Conservation (phyloP, 2,329 filamentous ascomycete species). For the Colletotrichum brevisporum region DNA sequence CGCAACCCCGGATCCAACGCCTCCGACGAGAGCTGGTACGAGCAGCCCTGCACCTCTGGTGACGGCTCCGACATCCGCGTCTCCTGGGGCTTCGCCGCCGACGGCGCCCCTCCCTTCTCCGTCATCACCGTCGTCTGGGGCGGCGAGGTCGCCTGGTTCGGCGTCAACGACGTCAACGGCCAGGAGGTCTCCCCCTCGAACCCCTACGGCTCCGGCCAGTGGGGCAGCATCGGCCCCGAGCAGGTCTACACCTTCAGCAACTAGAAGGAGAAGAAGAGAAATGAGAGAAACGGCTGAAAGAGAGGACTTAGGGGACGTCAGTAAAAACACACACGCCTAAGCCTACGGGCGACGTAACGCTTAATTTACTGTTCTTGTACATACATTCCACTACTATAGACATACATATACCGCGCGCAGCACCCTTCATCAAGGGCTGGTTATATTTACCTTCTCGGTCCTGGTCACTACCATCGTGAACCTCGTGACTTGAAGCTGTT, state of each 20-base stretch:
- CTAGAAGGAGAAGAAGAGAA: too few relatives aligned
- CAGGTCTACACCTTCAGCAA: constrained; percentile 13
- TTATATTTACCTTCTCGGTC: neutral
- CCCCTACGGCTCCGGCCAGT: constrained; percentile 20
- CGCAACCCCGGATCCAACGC: constrained; percentile 4
- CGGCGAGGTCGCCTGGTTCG: constrained; percentile 8
- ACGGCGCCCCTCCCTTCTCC: neutral
- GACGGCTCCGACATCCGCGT: constrained; percentile 3
- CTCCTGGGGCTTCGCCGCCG: constrained; percentile 7
- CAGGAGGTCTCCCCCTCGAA: constrained; percentile 7
- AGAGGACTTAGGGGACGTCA: neutral
- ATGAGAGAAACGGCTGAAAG: too few relatives aligned
- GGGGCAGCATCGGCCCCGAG: constrained; percentile 16
- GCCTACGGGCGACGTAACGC: neutral
- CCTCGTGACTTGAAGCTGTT: too few relatives aligned
- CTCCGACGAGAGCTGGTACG: constrained; percentile 13
- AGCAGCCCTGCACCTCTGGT: constrained; percentile 9
- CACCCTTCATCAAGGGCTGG: neutral
- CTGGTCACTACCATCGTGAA: too few relatives aligned
- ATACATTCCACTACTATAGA: constrained; percentile 1
- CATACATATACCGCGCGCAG: neutral
- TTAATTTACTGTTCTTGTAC: constrained; percentile 1
- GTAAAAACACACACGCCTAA: neutral
- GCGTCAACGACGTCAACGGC: constrained; percentile 13
- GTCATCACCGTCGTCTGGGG: constrained; percentile 6